phyloP scores from a whole-genome alignment of 495 filamentous ascomycete species.

The Penicillium bialowiezense region DNA sequence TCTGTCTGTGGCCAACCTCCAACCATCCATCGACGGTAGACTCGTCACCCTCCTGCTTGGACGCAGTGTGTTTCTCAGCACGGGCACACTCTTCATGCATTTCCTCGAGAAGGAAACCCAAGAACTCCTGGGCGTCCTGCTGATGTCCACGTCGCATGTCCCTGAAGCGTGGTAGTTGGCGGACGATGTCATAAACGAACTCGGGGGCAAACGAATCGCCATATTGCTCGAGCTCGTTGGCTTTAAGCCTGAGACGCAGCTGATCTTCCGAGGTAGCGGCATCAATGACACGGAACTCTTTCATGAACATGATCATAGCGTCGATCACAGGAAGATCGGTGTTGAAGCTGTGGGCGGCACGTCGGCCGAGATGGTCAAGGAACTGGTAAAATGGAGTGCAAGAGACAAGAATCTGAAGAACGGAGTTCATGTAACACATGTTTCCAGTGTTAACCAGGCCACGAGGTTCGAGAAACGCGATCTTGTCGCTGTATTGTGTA shows the following conservation, averaged over 20 bases:
- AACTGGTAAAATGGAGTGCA: constrained; percentile 95
- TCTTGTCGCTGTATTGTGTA: constrained; percentile 55
- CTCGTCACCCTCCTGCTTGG: constrained; percentile 39
- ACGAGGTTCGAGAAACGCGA: constrained; percentile 87
- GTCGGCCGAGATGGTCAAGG: constrained; percentile 79
- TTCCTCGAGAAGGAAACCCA: constrained; percentile 89
- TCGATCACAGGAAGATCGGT: constrained; percentile 92
- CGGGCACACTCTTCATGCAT: constrained; percentile 89
- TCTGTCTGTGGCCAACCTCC: constrained; percentile 92
- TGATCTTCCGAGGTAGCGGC: constrained; percentile 72
- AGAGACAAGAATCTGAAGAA: constrained; percentile 89
- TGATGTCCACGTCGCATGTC: constrained; percentile 95
- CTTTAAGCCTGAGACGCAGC: constrained; percentile 69
- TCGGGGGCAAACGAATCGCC: constrained; percentile 91
- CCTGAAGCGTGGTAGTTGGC: constrained; percentile 79
- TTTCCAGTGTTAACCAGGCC: constrained; percentile 96
- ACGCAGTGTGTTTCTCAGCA: constrained; percentile 58
- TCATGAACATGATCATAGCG: constrained; percentile 95
- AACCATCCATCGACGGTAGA: constrained; percentile 68
- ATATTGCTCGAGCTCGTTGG: constrained; percentile 80
- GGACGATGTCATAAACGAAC: constrained; percentile 91
- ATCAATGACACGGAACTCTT: constrained; percentile 83
- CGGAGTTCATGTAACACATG: constrained; percentile 99
- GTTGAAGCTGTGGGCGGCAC: constrained; percentile 86
- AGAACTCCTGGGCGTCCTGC: constrained; percentile 96